Base-by-base conservation (phyloP, 805 yeast species). In the Lipomyces yamadae region DNA sequence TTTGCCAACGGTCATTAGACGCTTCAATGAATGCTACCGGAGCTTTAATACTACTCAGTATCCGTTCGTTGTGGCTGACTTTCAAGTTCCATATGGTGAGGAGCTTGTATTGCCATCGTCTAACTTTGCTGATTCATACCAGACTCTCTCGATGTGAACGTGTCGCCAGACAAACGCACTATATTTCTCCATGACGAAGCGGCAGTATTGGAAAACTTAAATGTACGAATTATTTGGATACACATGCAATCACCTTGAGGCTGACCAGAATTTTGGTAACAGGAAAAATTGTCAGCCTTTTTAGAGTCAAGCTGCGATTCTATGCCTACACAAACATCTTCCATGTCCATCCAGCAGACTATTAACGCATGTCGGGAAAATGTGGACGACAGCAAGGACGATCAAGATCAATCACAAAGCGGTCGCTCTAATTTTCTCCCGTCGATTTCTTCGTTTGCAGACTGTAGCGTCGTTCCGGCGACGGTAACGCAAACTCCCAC, bases 151-250 rank as follows among this genome's bases (percentile, higher is more conserved):
- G 99, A 95, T 77, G 82, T 95, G 24, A 95, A 95, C 76, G 90
- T 95, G 0, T 88, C 97, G 0, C 98, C 99, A 0, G 98, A 95
- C 76, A 95, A 95, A 75, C 81, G 94, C 61, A 84, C 86, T 1
- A 81, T 93, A 1, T 74, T 90, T 72, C 74, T 92, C 1, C 92
- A 88, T 66, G 81, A 86, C 68, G 98, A 93, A 76, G 75, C 77
- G 2, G 75, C 78, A n/a, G 75, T 93, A 1, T 71, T 89, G 3
- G 89, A 87, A 42, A 77, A 78, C 1, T 69, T 94, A 4, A 64
- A 52, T 30, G 65, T 58, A 56, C 15, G 39, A n/a, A 52, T 53
- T 35, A 24, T n/a, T 34, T 33, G 10, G 10, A 7, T 4, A 42
- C n/a, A 11, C 39, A 4, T 18, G 6, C 33, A 1, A 18, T 15